Base-by-base conservation (phyloP, 2,329 filamentous ascomycete species). In the Acephala macrosclerotiorum region DNA sequence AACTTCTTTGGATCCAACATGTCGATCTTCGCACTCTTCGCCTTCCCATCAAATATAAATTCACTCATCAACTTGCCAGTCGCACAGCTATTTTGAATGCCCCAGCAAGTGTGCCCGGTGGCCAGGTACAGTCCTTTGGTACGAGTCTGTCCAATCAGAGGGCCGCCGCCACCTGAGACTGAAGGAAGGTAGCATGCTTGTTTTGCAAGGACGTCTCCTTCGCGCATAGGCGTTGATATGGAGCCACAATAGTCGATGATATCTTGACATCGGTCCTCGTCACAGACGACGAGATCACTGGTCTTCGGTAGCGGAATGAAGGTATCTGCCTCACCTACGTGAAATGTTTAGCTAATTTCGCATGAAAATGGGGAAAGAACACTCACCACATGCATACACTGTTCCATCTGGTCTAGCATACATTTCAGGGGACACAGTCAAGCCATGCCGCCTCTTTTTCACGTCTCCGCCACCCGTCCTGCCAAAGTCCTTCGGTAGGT, bases 81-180 rank as follows among this genome's bases (percentile, higher is more conserved):
- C 1, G 86, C 96, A 0, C 95, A 94, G 0, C 89, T 93, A 80
- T 99, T 98, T 80, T 98, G 95, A 25, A 99, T 97, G 0, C 96
- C 96, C 96, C 96, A 99, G 80, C 95, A 98, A 1, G 94, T 97
- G 81, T 99, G 96, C 0, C 96, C 96, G 0, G 93, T 86, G 0
- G 96, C 96, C 66, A 98, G 83, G 77, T 91, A 90, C 51, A 98
- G 74, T 0, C 94, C 94, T 7, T 88, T 86, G 0, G 90, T 87
- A 1, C 86, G 85, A 8, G 94, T 94, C 61, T 84, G 81, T 0
- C 96, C 96, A 26, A 98, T 85, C 58, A 98, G 78, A 5, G 96
- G 95, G 53, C 84, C 81, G n/a, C 89, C 87, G 60, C 77, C 78
- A 12, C 74, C 79, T 25, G 78, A 80, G 2, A 79, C 77, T 62